Conservation (phyloP, 1,284 basidiomycete genomes). For the Cystobasidium pallidum region DNA sequence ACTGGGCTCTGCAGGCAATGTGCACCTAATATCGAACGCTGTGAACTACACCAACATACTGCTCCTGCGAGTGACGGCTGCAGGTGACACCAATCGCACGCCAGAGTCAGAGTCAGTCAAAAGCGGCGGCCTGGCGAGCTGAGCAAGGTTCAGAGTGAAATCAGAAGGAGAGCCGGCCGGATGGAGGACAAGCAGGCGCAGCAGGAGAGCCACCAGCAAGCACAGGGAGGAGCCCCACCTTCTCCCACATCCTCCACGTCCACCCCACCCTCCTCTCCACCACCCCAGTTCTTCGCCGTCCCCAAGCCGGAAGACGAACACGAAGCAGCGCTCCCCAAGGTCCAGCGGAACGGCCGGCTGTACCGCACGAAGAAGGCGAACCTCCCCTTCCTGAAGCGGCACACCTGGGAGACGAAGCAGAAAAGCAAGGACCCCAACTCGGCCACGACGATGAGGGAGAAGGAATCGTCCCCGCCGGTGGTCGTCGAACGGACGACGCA, state of each 20-base stretch:
- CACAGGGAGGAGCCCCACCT: not conserved
- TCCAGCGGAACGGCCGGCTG: constrained; percentile 29
- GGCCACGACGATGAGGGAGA: not conserved
- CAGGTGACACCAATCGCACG: not conserved
- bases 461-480: constrained; percentile 23
- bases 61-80: too few relatives aligned
- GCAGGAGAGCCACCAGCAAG: not conserved
- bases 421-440: not conserved
- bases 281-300: not conserved
- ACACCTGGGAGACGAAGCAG: constrained; percentile 22
- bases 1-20: too few relatives aligned
- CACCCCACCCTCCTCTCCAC: too few relatives aligned
- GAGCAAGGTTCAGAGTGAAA: constrained; percentile 9
- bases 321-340: constrained; percentile 2
- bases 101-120: constrained; percentile 1
- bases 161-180: not conserved
- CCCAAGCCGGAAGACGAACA: not conserved
- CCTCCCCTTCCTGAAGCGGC: constrained; percentile 34
- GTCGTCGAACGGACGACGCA: constrained; percentile 29
- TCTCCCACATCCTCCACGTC: not conserved
- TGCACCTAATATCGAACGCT: too few relatives aligned
- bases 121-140: not conserved
- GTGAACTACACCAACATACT: too few relatives aligned
- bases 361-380: constrained; percentile 36
- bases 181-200: constrained; percentile 4